A percentile compares a stretch with the other conserved stretches of the same genome.
Conservation (phyloP, 2,329 filamentous ascomycete species). For the Fusarium phyllophilum region DNA sequence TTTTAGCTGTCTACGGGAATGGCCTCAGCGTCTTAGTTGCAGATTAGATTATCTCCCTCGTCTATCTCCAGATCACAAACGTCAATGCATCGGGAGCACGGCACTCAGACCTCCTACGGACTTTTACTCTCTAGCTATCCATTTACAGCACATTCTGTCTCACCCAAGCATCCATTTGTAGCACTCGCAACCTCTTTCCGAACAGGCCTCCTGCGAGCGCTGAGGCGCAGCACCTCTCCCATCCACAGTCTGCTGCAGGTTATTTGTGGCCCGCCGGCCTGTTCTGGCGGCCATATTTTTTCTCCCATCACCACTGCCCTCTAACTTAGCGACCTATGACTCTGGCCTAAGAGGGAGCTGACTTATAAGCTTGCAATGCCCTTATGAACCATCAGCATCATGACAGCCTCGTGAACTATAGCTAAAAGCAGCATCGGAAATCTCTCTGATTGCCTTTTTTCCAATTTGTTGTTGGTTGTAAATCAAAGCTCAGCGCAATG, state of each 20-base stretch:
- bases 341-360: constrained; percentile 24
- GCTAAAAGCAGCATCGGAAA: constrained; percentile 21
- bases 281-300: constrained; percentile 28
- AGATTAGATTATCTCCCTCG: background rate
- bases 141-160: constrained; percentile 20
- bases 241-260: constrained; percentile 13
- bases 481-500: constrained; percentile 5
- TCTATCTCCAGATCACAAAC: background rate
- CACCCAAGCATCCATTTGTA: constrained; percentile 4
- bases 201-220: constrained; percentile 33
- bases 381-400: constrained; percentile 18
- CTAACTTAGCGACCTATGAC: constrained; percentile 6
- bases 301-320: constrained; percentile 25
- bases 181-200: background rate
- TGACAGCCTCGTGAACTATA: constrained; percentile 28
- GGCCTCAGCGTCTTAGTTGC: background rate
- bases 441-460: constrained; percentile 6
- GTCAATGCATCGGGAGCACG: constrained; percentile 16
- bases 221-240: constrained; percentile 30
- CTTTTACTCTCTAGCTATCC: constrained; percentile 11
- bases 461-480: background rate
- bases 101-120: background rate
- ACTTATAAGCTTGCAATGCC: constrained; percentile 32
- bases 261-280: constrained; percentile 22
- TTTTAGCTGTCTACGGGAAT: background rate